Base-by-base conservation (phyloP, 2,329 filamentous ascomycete genomes). In the Trichoderma asperellum region DNA sequence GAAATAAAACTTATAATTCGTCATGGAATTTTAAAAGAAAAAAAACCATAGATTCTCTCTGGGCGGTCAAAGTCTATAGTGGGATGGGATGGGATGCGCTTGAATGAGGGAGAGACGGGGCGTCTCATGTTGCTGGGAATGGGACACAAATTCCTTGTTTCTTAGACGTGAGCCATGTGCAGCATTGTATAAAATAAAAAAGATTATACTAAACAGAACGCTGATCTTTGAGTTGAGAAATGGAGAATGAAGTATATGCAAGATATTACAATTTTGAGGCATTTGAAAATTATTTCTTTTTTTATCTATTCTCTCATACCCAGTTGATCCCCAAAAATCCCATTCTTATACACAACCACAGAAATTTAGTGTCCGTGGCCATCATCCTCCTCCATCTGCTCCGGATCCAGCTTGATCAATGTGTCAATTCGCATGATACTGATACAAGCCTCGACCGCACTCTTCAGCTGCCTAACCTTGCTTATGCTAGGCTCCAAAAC, bases 401-500 rank as follows among this genome's bases (percentile, higher is more conserved):
- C 94, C 63, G 94, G 94, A 85, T 99, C 96, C 81, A 99, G 84
- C 86, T 97, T 97, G 83, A 99, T 98, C 82, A 99, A 86, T 73
- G 96, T 98, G 84, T 99, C 96, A 79, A 99, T 99, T 77, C 96
- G 89, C 96, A 99, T 98, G 80, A 99, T 98, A 78, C 94, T 92
- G 81, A 99, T 97, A 82, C 96, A 98, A 68, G 96, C 96, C 84
- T 99, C 96, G 61, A 99, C 96, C 34, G 96, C 96, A 82, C 92
- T 96, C 91, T 99, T 99, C 78, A 99, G 86, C 86, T 98, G 96
- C 82, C 95, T 92, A 74, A 99, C 88, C 87, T 99, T 99, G 88
- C 95, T 97, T 85, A 99, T 94, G 82, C 92, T 97, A 37, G 96
- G 96, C 85, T 99, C 96, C 77, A 99, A 82, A 71, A 99, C 94